Evolutionary conservation across 331 rosid genomes (phyloP).

Genomic region (Dryas integrifolia): DNA sequence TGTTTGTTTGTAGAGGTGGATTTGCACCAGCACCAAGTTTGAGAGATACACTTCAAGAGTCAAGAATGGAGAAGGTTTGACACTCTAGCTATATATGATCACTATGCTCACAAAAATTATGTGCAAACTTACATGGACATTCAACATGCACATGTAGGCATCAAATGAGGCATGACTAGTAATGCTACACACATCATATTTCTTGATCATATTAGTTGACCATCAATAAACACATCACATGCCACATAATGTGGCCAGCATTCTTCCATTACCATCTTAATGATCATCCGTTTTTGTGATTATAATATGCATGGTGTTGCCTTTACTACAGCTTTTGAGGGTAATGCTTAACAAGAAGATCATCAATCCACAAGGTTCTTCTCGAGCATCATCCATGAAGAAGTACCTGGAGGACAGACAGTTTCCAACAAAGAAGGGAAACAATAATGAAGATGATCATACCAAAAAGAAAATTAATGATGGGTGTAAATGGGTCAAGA

Average conservation of each 20-base stretch:
- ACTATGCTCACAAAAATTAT: neutral
- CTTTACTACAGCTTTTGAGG: conserved; percentile 62
- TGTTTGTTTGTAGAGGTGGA: conserved; percentile 86
- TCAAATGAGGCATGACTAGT: no score
- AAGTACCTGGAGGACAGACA: conserved; percentile 56
- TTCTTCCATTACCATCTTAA: neutral
- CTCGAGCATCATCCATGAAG: conserved; percentile 50
- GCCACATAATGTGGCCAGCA: no score
- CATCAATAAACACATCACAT: no score
- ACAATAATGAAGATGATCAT: conserved; percentile 35
- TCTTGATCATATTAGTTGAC: no score
- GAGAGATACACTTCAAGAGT: conserved; percentile 78
- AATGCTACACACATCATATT: no score
- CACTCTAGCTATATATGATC: neutral
- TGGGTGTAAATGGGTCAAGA: conserved; percentile 91
- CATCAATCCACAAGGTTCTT: conserved; percentile 43
- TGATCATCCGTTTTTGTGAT: neutral
- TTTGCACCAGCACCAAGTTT: conserved; percentile 75
- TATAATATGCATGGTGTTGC: conserved; percentile 4
- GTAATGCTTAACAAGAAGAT: conserved; percentile 80
- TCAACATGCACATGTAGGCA: no score
- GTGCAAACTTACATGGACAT: neutral
- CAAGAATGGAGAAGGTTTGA: conserved; percentile 94
- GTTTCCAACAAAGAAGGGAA: conserved; percentile 35
- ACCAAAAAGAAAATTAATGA: conserved; percentile 41